A percentile compares a stretch with the other conserved stretches of the same genome.
phyloP scores from a whole-genome alignment of 1,284 basidiomycete genomes.

The Stereum hirsutum region DNA sequence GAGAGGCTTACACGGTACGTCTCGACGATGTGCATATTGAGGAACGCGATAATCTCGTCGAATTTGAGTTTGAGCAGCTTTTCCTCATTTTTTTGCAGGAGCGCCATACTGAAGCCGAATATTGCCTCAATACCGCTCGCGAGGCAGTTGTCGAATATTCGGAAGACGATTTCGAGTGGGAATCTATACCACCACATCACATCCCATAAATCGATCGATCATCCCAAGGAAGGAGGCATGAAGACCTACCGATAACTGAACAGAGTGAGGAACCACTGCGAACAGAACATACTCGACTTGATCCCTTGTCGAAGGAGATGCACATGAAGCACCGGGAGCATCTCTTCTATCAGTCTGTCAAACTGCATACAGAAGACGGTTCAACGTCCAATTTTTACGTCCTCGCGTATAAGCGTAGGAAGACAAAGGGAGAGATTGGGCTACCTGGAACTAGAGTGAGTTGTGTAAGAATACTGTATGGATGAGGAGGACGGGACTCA shows the following conservation, averaged over 20 bases:
- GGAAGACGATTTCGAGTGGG: constrained; percentile 88
- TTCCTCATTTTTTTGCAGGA: constrained; percentile 87
- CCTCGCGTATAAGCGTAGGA: too few species aligned
- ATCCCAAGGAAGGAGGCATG: neutral
- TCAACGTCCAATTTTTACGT: neutral
- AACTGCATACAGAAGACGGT: constrained; percentile 41
- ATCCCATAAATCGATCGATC: neutral
- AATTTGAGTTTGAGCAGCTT: constrained; percentile 73
- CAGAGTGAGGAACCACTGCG: constrained; percentile 97
- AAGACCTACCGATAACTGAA: constrained; percentile 82
- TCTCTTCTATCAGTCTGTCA: constrained; percentile 89
- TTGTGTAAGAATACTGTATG: constrained; percentile 4
- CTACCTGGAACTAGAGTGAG: constrained; percentile 36
- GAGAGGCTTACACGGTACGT: constrained; percentile 56
- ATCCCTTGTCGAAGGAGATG: constrained; percentile 91
- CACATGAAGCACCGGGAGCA: constrained; percentile 83
- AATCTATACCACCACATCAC: too few species aligned
- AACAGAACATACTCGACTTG: constrained; percentile 95
- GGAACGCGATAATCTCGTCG: constrained; percentile 77
- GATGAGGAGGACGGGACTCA: constrained; percentile 25
- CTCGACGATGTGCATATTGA: constrained; percentile 81
- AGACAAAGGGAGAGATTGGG: neutral
- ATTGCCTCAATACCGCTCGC: constrained; percentile 97
- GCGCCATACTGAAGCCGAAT: constrained; percentile 87
- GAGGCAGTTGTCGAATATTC: constrained; percentile 91